Conservation (phyloP, 2,329 filamentous ascomycete genomes). For the Scedosporium aurantiacum region DNA sequence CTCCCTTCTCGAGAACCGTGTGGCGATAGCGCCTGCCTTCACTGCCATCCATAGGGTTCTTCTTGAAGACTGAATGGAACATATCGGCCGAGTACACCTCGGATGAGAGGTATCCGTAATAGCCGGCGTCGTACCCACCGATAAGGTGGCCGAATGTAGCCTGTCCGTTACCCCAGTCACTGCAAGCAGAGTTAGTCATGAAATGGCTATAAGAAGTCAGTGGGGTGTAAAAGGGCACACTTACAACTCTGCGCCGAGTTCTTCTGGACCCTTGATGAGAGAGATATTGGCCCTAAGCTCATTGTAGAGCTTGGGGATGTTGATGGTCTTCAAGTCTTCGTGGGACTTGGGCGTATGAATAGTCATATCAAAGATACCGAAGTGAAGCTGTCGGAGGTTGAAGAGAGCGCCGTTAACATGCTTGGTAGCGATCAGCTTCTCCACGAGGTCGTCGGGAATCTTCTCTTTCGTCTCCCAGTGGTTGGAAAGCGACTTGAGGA, state of each 20-base stretch:
- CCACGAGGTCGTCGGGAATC: slow-evolving; percentile 65
- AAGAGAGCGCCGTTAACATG: slow-evolving; percentile 72
- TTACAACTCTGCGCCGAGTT: slow-evolving; percentile 44
- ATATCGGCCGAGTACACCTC: slow-evolving; percentile 78
- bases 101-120: slow-evolving; percentile 66
- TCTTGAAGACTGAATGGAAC: slow-evolving; percentile 72
- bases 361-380: slow-evolving; percentile 76
- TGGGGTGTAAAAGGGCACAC: slow-evolving; percentile 13
- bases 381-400: slow-evolving; percentile 68
- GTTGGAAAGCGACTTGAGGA: slow-evolving; percentile 55
- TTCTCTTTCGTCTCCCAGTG: slow-evolving; percentile 61
- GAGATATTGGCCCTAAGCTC: slow-evolving; percentile 59
- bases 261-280: slow-evolving; percentile 64
- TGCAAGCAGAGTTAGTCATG: slow-evolving; percentile 14
- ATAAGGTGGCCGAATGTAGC: slow-evolving; percentile 76
- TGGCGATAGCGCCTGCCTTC: slow-evolving; percentile 68
- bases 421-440: slow-evolving; percentile 64
- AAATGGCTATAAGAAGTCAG: neutral
- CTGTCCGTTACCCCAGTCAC: slow-evolving; percentile 65
- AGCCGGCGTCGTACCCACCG: slow-evolving; percentile 75
- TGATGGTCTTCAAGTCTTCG: slow-evolving; percentile 53
- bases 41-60: slow-evolving; percentile 64
- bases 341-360: slow-evolving; percentile 63
- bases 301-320: slow-evolving; percentile 61
- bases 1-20: slow-evolving; percentile 66